Percentiles rank a stretch among this genome's conserved stretches.
Conservation (phyloP, 2,329 filamentous ascomycete genomes). For the Dactylellina sp. region DNA sequence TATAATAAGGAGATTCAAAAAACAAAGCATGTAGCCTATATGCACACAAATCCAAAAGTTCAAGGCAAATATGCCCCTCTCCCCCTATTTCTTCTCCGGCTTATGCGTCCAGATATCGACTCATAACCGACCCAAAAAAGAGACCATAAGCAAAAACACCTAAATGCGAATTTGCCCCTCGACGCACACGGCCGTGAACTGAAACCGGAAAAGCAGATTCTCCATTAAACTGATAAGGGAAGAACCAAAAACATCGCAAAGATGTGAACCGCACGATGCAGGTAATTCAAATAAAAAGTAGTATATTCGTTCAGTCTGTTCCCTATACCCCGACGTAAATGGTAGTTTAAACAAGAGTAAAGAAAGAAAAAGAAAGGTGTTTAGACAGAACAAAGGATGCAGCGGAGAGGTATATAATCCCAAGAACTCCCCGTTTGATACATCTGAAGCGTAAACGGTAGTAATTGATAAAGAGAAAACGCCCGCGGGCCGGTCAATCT, state of each 20-base stretch:
- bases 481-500: slow-evolving; percentile 34
- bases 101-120: too few relatives aligned
- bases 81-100: too few relatives aligned
- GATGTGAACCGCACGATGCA: neutral
- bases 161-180: too few relatives aligned
- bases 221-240: neutral
- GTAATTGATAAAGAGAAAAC: slow-evolving; percentile 13
- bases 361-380: slow-evolving; percentile 19
- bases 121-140: too few relatives aligned
- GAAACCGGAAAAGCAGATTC: too few relatives aligned
- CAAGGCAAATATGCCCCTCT: too few relatives aligned
- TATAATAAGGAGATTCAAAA: too few relatives aligned
- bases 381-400: slow-evolving; percentile 32
- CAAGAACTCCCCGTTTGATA: slow-evolving; percentile 33
- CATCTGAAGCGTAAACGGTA: neutral
- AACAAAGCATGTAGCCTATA: too few relatives aligned
- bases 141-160: too few relatives aligned
- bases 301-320: slow-evolving; percentile 31
- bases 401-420: slow-evolving; percentile 56
- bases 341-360: slow-evolving; percentile 3
- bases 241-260: neutral
- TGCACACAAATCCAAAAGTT: too few relatives aligned
- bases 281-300: slow-evolving; percentile 13
- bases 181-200: too few relatives aligned
- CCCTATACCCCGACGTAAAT: slow-evolving; percentile 24